Base-by-base conservation (phyloP, 768 basidiomycete genomes). In the Lentinula guzmanii region DNA sequence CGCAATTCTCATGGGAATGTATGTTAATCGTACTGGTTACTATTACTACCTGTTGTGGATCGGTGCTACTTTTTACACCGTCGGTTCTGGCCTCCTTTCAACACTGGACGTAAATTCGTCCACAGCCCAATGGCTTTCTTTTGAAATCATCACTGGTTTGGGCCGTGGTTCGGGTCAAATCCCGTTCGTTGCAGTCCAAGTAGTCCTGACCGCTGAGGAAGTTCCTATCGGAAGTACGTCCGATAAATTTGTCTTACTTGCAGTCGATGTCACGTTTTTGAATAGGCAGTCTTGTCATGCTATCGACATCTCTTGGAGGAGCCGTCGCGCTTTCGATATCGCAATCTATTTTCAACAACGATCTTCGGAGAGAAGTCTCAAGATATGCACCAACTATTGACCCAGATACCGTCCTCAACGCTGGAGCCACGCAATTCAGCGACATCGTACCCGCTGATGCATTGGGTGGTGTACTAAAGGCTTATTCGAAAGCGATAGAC, bases 1-100 rank as follows among this genome's bases (percentile, higher is more conserved):
- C 21, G 71, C 76, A 2, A 70, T 82, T 46, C 31, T 79, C 18
- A 67, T 66, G 1, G 80, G 81, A 13, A 34, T 73, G n/a, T 68
- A 67, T 0, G 72, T 80, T 21, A 72, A 56, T 4, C 52, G 62
- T 52, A 37, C 52, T 50, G 34, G 63, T 61, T 37, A 4, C 60
- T 21, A 61, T 48, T 43, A 52, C 58, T 43, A 62, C 61, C 63
- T n/a, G 7, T 37, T 55, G 61, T 55, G 63, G 63, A 45, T 52
- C 46, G 55, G 55, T 37, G 15, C 62, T 51, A 61, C 52, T 43
- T 58, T 58, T 34, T 42, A 54, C 24, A 37, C 50, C 13, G 41
- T 65, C 15, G 66, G 64, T 16, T 59, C 63, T 8, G 66, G 66
- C 2, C 61, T 67, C 18, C 39, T 67, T 13, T 67, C 62, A 43